phyloP scores from a whole-genome alignment of 805 yeast species.

The Naumovozyma castellii region DNA sequence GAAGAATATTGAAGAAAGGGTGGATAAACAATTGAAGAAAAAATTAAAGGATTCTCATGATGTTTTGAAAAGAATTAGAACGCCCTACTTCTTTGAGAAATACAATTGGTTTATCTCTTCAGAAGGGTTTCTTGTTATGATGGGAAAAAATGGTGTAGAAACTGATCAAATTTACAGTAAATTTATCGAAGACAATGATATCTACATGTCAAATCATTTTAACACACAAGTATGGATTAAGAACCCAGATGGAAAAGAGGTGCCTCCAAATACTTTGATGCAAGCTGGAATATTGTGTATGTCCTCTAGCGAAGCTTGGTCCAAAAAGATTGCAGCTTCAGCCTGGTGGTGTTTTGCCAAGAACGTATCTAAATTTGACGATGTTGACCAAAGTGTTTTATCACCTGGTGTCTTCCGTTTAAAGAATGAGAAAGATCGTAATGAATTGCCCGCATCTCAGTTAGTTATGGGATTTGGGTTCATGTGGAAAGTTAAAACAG shows the following conservation, averaged over 20 bases:
- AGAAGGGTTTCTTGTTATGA: conserved; percentile 78
- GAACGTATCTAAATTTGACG: conserved; percentile 62
- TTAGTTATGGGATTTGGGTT: conserved; percentile 85
- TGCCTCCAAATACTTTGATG: conserved; percentile 78
- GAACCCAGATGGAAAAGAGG: conserved; percentile 63
- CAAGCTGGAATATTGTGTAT: conserved; percentile 88
- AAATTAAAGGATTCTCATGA: conserved; percentile 50
- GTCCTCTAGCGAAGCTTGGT: conserved; percentile 84
- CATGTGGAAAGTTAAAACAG: conserved; percentile 57
- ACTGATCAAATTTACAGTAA: conserved; percentile 71
- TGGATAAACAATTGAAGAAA: conserved; percentile 59
- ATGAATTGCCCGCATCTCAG: conserved; percentile 67
- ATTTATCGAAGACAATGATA: conserved; percentile 65
- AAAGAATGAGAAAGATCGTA: conserved; percentile 43
- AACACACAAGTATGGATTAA: conserved; percentile 70
- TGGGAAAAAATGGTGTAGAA: conserved; percentile 77
- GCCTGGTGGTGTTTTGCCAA: conserved; percentile 77
- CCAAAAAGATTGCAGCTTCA: conserved; percentile 65
- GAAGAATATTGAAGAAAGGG: conserved; percentile 71
- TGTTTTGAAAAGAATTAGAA: conserved; percentile 48
- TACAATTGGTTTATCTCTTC: conserved; percentile 89
- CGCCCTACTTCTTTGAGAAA: conserved; percentile 87
- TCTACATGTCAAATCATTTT: conserved; percentile 66
- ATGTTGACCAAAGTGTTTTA: conserved; percentile 40
- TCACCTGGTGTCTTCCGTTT: conserved; percentile 53